phyloP scores from a whole-genome alignment of 495 filamentous ascomycete genomes.

The Aspergillus cristatus region DNA sequence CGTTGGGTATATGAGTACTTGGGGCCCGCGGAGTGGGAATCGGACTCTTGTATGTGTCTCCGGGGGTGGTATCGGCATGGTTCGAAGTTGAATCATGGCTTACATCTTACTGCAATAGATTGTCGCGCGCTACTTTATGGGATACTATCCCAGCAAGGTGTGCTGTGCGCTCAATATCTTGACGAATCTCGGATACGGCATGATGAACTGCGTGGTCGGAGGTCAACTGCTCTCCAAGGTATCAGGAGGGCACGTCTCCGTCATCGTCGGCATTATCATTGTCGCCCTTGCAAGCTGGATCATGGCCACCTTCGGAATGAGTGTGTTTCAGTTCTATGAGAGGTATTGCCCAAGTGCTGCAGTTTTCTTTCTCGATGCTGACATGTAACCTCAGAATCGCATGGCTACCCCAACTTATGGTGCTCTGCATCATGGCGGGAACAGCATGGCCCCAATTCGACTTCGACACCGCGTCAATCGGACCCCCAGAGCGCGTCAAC shows the following conservation, averaged over 20 bases:
- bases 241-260: conserved; percentile 45
- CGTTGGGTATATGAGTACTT: conserved; percentile 66
- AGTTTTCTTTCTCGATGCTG: not conserved
- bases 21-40: conserved; percentile 62
- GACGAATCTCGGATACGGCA: conserved; percentile 58
- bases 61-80: not conserved
- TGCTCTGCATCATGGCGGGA: conserved; percentile 58
- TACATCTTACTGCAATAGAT: conserved; percentile 34
- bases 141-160: conserved; percentile 66
- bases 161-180: conserved; percentile 60
- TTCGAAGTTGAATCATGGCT: no score
- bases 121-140: conserved; percentile 64
- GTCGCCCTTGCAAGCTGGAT: conserved; percentile 51
- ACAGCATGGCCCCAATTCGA: conserved; percentile 60
- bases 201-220: conserved; percentile 50
- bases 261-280: conserved; percentile 62
- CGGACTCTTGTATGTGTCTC: conserved; percentile 50
- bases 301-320: conserved; percentile 67
- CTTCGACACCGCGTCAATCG: conserved; percentile 31
- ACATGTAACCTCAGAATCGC: conserved; percentile 39
- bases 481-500: conserved; percentile 30
- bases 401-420: conserved; percentile 59
- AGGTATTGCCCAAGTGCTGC: conserved; percentile 18
- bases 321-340: conserved; percentile 64
- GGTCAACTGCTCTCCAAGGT: conserved; percentile 51